Percentiles rank a stretch among this genome's conserved stretches.
Evolutionary conservation across 345 rosid species (phyloP).

Genomic region (Syzygium oleosum): DNA sequence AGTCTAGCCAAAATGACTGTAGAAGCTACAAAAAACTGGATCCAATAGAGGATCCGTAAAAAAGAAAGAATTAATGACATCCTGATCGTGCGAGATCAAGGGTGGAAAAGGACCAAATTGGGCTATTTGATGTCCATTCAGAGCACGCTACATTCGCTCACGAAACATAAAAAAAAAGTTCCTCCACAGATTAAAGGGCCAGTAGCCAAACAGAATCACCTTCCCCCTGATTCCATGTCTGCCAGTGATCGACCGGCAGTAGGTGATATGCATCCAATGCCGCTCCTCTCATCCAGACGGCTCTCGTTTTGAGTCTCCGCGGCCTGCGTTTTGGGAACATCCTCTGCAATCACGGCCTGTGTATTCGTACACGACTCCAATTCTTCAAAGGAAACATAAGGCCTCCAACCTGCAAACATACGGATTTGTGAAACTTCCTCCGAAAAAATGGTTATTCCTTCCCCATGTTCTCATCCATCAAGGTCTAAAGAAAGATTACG

Average conservation of each 20-base stretch:
- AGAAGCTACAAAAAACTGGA: background rate
- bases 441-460: background rate
- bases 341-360: background rate
- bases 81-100: background rate
- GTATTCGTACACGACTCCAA: background rate
- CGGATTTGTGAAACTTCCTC: background rate
- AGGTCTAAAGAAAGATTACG: background rate
- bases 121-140: background rate
- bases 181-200: background rate
- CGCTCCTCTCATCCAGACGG: background rate
- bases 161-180: background rate
- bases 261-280: background rate
- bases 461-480: background rate
- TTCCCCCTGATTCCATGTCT: conserved; percentile 41
- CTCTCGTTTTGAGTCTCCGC: background rate
- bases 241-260: background rate
- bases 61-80: background rate
- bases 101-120: background rate
- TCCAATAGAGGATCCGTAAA: background rate
- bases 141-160: background rate
- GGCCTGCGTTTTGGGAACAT: background rate
- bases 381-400: background rate
- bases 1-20: background rate
- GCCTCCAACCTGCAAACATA: background rate
- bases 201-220: conserved; percentile 1